A percentile compares a stretch with the other conserved stretches of the same genome.
Evolutionary conservation across 208 protist species (phyloP).

Genomic region (Angomonas deanei): DNA sequence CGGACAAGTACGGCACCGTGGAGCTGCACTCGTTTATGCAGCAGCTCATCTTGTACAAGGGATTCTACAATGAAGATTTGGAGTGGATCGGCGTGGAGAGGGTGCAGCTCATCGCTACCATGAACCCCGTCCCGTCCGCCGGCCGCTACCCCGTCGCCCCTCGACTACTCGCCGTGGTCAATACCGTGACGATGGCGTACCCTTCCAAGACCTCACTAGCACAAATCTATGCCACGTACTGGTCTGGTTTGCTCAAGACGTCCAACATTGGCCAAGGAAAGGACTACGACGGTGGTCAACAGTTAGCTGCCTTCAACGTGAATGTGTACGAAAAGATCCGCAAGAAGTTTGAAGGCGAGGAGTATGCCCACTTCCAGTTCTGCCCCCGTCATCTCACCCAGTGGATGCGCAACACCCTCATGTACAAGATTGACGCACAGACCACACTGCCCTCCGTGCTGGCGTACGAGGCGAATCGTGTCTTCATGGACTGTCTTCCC

Average conservation of each 20-base stretch:
- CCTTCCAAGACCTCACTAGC: conserved; percentile 82
- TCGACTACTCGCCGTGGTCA: conserved; percentile 93
- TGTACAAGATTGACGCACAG: conserved; percentile 89
- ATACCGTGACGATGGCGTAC: conserved; percentile 90
- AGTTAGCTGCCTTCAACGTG: conserved; percentile 91
- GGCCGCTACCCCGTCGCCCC: conserved; percentile 90
- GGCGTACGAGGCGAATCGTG: conserved; percentile 89
- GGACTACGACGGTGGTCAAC: conserved; percentile 58
- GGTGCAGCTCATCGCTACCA: conserved; percentile 93
- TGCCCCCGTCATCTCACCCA: conserved; percentile 94
- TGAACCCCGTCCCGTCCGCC: conserved; percentile 90
- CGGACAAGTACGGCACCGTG: conserved; percentile 97
- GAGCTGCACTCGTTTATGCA: conserved; percentile 96
- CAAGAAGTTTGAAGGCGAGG: conserved; percentile 89
- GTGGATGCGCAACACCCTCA: conserved; percentile 88
- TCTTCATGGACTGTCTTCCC: conserved; percentile 94
- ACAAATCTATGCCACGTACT: conserved; percentile 91
- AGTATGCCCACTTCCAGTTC: conserved; percentile 95
- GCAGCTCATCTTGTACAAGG: conserved; percentile 94
- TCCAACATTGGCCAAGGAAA: conserved; percentile 52
- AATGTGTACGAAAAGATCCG: conserved; percentile 92
- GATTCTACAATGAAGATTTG: conserved; percentile 96
- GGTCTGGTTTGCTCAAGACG: conserved; percentile 62
- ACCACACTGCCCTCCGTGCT: conserved; percentile 89
- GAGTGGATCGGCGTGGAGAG: conserved; percentile 94